Conservation (phyloP, 768 basidiomycete species). For the Serendipita sp. region DNA sequence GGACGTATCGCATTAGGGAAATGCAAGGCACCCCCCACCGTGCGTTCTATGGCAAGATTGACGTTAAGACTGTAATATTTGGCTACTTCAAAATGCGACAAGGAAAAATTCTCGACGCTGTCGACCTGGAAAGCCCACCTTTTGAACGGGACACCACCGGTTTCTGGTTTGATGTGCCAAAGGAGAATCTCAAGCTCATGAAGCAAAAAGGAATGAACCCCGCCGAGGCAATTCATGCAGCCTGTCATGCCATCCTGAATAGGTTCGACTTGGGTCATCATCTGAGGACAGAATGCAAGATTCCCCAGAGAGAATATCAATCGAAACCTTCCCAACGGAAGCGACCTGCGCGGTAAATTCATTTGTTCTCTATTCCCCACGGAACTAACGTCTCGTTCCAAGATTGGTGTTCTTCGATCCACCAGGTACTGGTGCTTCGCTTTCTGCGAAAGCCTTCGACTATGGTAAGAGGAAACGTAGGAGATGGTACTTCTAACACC, state of each 20-base stretch:
- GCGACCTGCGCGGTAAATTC: conserved; percentile 45
- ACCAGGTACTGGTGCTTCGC: conserved; percentile 50
- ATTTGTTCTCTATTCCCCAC: neutral
- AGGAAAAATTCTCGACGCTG: conserved; percentile 47
- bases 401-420: conserved; percentile 74
- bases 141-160: conserved; percentile 63
- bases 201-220: conserved; percentile 38
- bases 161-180: conserved; percentile 64
- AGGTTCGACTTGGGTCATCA: conserved; percentile 53
- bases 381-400: neutral
- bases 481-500: neutral
- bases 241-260: conserved; percentile 70
- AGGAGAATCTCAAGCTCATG: conserved; percentile 35
- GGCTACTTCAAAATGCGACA: conserved; percentile 21
- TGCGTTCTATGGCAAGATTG: conserved; percentile 61
- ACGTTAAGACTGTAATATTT: conserved; percentile 53
- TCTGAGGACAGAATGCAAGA: conserved; percentile 71
- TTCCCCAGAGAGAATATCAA: conserved; percentile 56
- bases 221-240: conserved; percentile 73
- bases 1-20: conserved; percentile 57
- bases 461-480: conserved; percentile 31
- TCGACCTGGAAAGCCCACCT: conserved; percentile 61
- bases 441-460: conserved; percentile 69
- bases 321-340: conserved; percentile 35
- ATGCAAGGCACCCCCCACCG: conserved; percentile 38